Percentiles rank a stretch among this genome's conserved stretches.
phyloP scores from a whole-genome alignment of 768 basidiomycete genomes.

The Fibroporia radiculosa region DNA sequence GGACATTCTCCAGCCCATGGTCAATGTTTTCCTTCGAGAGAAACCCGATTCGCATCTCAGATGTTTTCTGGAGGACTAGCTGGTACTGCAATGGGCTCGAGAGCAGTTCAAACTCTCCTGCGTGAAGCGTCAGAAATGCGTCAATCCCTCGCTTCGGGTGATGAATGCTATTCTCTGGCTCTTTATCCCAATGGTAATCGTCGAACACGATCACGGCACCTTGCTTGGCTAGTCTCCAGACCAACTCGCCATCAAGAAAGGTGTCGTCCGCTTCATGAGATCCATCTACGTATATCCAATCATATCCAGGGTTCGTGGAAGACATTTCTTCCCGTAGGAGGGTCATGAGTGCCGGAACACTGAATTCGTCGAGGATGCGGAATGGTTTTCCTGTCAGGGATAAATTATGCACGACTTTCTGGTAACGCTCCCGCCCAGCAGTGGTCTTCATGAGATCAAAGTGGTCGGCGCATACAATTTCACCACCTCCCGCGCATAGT shows the following conservation, averaged over 20 bases:
- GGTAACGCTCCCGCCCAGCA: slow-evolving; percentile 38
- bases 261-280: slow-evolving; percentile 55
- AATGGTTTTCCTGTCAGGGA: slow-evolving; percentile 33
- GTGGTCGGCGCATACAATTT: slow-evolving; percentile 50
- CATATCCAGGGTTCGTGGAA: slow-evolving; percentile 34
- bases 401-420: slow-evolving; percentile 41
- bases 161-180: slow-evolving; percentile 39
- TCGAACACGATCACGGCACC: slow-evolving; percentile 50
- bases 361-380: slow-evolving; percentile 45
- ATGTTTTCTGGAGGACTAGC: slow-evolving; percentile 42
- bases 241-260: slow-evolving; percentile 51
- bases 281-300: slow-evolving; percentile 55
- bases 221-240: slow-evolving; percentile 45
- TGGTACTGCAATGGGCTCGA: slow-evolving; percentile 37
- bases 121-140: slow-evolving; percentile 43
- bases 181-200: slow-evolving; percentile 46
- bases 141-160: slow-evolving; percentile 53
- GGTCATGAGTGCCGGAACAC: slow-evolving; percentile 40
- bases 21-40: slow-evolving; percentile 20
- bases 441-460: slow-evolving; percentile 45
- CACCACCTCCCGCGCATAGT: slow-evolving; percentile 36
- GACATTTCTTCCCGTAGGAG: slow-evolving; percentile 40
- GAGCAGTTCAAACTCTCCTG: slow-evolving; percentile 38
- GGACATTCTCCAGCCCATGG: slow-evolving; percentile 11
- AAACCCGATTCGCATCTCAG: slow-evolving; percentile 49